A percentile compares a stretch with the other conserved stretches of the same genome.
phyloP scores from a whole-genome alignment of 495 filamentous ascomycete species.

The Penicillium cosmopolitanum region DNA sequence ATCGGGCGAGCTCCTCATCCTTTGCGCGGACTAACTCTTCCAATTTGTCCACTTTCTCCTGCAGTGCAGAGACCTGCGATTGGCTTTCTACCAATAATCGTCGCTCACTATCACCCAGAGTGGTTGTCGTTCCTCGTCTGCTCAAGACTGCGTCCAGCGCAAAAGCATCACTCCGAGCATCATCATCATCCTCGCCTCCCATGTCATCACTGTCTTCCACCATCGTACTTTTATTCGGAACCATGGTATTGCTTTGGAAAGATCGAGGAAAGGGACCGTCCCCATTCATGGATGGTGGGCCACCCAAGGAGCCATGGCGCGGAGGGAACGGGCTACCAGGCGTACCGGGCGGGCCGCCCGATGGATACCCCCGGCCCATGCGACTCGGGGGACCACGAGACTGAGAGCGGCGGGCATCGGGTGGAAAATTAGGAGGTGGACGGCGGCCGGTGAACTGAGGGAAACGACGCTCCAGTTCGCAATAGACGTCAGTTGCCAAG shows the following conservation, averaged over 20 bases:
- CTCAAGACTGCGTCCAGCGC: conserved; percentile 60
- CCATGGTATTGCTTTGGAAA: conserved; percentile 93
- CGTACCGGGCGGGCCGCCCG: conserved; percentile 41
- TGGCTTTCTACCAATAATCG: conserved; percentile 77
- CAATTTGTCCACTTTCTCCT: conserved; percentile 72
- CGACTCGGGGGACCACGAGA: conserved; percentile 44
- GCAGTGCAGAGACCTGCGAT: conserved; percentile 71
- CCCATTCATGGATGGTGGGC: conserved; percentile 49
- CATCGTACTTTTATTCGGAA: conserved; percentile 98
- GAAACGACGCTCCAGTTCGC: conserved; percentile 88
- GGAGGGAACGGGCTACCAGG: conserved; percentile 48
- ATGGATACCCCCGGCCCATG: conserved; percentile 45
- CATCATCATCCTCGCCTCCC: conserved; percentile 61
- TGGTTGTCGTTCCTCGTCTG: conserved; percentile 57
- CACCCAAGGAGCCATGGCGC: conserved; percentile 49
- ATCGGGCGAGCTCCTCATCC: conserved; percentile 57
- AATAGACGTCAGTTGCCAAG: conserved; percentile 93
- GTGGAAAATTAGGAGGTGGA: conserved; percentile 49
- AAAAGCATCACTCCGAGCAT: conserved; percentile 68
- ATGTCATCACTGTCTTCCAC: conserved; percentile 92
- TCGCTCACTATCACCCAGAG: conserved; percentile 64
- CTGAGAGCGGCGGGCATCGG: conserved; percentile 43
- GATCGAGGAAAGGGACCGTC: conserved; percentile 76
- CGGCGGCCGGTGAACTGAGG: conserved; percentile 69
- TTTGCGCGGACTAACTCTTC: conserved; percentile 62